Percentiles rank a stretch among this genome's conserved stretches.
phyloP scores from a whole-genome alignment of 345 rosid species.

The Rhodamnia argentea region DNA sequence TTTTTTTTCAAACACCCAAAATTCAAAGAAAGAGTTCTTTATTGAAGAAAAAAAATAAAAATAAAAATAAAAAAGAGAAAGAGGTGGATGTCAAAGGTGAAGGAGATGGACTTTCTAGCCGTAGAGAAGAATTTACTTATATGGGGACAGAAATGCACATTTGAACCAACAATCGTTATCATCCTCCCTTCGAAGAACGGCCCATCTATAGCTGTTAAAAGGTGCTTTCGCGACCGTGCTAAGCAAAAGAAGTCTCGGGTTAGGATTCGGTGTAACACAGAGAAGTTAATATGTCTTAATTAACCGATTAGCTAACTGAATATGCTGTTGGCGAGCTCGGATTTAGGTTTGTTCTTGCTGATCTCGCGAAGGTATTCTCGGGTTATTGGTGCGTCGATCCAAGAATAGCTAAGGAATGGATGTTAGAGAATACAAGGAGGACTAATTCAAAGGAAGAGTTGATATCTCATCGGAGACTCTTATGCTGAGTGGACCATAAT shows the following conservation, averaged over 20 bases:
- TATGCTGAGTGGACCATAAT: not conserved
- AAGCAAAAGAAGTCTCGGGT: not conserved
- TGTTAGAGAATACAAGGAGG: not conserved
- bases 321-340: rapidly evolving
- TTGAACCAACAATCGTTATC: not conserved
- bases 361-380: not conserved
- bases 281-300: not conserved
- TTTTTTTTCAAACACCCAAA: no score
- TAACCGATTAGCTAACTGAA: not conserved
- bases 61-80: not conserved
- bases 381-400: not conserved
- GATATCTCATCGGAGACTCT: not conserved
- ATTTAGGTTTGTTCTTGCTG: not conserved
- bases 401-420: not conserved
- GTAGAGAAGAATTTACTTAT: not conserved
- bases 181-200: no score
- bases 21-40: no score
- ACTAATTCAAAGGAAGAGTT: not conserved
- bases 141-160: not conserved
- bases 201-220: not conserved
- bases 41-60: no score
- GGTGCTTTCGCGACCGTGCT: not conserved
- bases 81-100: not conserved
- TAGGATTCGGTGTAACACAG: not conserved
- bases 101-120: not conserved